Evolutionary conservation across 2,329 filamentous ascomycete species (phyloP).

Genomic region (Xylaria polymorpha): DNA sequence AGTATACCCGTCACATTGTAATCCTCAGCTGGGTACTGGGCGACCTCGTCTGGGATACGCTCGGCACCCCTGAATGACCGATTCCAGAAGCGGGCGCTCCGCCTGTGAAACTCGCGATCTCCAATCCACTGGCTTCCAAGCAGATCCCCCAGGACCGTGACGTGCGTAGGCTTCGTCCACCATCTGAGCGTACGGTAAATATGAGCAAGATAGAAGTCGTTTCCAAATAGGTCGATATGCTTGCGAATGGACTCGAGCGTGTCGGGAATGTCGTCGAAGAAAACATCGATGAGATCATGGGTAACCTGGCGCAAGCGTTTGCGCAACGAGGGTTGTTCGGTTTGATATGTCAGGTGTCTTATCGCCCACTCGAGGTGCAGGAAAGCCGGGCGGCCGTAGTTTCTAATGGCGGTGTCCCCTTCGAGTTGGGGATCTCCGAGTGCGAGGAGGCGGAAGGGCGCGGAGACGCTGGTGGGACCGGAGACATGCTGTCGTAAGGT

Average conservation of each 20-base stretch:
- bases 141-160: slow-evolving; percentile 89
- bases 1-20: slow-evolving; percentile 64
- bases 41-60: slow-evolving; percentile 69
- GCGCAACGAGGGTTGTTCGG: slow-evolving; percentile 59
- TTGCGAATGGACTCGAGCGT: slow-evolving; percentile 78
- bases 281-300: slow-evolving; percentile 71
- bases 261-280: slow-evolving; percentile 75
- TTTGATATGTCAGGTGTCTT: slow-evolving; percentile 61
- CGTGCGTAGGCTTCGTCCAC: slow-evolving; percentile 88
- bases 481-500: slow-evolving; percentile 52
- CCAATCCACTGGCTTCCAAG: slow-evolving; percentile 95
- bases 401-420: slow-evolving; percentile 85
- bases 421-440: slow-evolving; percentile 94
- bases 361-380: slow-evolving; percentile 63
- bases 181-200: slow-evolving; percentile 86
- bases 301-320: slow-evolving; percentile 63
- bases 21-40: slow-evolving; percentile 59
- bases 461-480: slow-evolving; percentile 53
- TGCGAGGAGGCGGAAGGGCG: slow-evolving; percentile 87
- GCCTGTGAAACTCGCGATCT: slow-evolving; percentile 81
- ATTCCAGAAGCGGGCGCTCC: slow-evolving; percentile 82
- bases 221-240: slow-evolving; percentile 87
- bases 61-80: slow-evolving; percentile 78
- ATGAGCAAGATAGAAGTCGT: slow-evolving; percentile 94
- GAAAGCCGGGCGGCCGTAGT: slow-evolving; percentile 63